phyloP scores from a whole-genome alignment of 495 filamentous ascomycete genomes.

The Xylaria flabelliformis region DNA sequence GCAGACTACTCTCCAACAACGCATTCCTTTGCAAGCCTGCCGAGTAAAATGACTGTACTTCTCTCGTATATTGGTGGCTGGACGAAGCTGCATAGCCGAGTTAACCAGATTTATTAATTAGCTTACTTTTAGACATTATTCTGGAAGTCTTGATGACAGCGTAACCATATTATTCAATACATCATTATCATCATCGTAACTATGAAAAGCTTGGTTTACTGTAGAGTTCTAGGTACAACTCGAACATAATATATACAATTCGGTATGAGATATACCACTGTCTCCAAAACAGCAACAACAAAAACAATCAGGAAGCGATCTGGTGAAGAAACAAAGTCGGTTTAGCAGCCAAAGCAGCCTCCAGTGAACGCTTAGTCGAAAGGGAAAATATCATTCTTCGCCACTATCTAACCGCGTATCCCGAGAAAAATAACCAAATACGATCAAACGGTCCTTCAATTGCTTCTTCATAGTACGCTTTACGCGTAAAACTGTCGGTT shows the following conservation, averaged over 20 bases:
- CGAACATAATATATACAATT: neutral
- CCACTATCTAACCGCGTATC: neutral
- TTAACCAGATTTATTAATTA: neutral
- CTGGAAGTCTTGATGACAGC: neutral
- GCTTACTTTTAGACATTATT: neutral
- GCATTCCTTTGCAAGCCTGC: neutral
- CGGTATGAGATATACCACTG: neutral
- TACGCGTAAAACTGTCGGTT: neutral
- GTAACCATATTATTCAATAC: neutral
- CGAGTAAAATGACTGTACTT: neutral
- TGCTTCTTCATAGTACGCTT: neutral
- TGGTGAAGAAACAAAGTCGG: neutral
- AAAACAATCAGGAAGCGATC: neutral
- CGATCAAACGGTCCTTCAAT: neutral
- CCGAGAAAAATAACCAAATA: neutral
- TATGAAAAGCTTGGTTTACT: neutral
- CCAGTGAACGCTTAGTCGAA: neutral
- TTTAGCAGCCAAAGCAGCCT: neutral
- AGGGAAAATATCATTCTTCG: neutral
- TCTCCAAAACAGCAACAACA: neutral
- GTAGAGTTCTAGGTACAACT: neutral
- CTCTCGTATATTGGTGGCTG: neutral
- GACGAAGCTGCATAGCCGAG: constrained; percentile 8
- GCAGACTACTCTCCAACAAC: neutral
- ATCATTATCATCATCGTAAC: neutral